A percentile compares a stretch with the other conserved stretches of the same genome.
Evolutionary conservation across 2,329 filamentous ascomycete species (phyloP).

Genomic region (Trichoderma citrinoviride): DNA sequence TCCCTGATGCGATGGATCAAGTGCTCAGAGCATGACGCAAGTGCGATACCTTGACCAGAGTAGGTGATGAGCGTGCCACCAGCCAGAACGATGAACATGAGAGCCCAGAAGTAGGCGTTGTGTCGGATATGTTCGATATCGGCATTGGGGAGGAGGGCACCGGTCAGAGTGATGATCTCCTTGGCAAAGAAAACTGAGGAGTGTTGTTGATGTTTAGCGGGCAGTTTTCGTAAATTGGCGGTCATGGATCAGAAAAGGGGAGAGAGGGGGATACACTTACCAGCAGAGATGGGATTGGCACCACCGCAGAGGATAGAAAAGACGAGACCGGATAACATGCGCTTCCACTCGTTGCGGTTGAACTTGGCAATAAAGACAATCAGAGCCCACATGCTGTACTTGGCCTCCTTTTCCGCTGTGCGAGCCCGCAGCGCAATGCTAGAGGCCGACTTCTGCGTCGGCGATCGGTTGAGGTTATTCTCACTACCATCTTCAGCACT

Average conservation of each 20-base stretch:
- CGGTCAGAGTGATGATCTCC: conserved; percentile 69
- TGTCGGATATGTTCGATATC: conserved; percentile 58
- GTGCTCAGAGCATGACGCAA: conserved; percentile 83
- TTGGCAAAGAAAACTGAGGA: conserved; percentile 77
- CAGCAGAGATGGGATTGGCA: conserved; percentile 63
- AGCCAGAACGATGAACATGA: conserved; percentile 86
- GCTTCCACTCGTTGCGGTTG: conserved; percentile 68
- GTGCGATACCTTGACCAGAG: conserved; percentile 65
- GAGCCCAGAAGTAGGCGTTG: conserved; percentile 79
- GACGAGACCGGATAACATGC: conserved; percentile 71
- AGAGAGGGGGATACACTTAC: neutral
- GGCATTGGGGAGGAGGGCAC: conserved; percentile 47
- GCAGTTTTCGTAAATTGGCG: too few species aligned
- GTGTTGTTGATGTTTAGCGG: neutral
- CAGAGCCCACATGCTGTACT: conserved; percentile 71
- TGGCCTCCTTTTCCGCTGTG: conserved; percentile 44
- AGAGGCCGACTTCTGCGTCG: conserved; percentile 61
- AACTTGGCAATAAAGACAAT: conserved; percentile 78
- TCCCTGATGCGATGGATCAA: conserved; percentile 81
- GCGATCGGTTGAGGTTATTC: conserved; percentile 54
- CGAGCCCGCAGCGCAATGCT: conserved; percentile 65
- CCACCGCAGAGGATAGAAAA: conserved; percentile 76
- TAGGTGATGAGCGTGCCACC: conserved; percentile 70
- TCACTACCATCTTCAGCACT: conserved; percentile 62
- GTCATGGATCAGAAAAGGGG: neutral